Evolutionary conservation across 306 rosid genomes (phyloP), one percentile per base, ranked within the genome.

Genomic region (Senna siamea): DNA sequence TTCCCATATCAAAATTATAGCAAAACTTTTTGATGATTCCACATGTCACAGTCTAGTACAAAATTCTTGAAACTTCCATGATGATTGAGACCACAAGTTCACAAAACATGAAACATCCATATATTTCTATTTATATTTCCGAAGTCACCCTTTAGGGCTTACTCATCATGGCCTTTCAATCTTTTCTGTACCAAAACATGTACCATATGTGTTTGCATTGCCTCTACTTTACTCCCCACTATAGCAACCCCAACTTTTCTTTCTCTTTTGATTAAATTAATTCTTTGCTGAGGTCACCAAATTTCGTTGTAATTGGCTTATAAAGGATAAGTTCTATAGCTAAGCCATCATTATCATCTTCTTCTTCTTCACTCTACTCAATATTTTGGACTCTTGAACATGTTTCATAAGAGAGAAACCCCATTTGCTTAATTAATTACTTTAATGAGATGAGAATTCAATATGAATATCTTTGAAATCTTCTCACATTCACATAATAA

Each of bases 171-270:
- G 30, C 30, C 30, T 26, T 26, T 37, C 40, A 37, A 37, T 4
- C 6, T 5, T 37, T 7, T 37, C 4, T 7, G 82, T 72, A 77
- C 85, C 79, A 66, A 76, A 84, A 78, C 59, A 34, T 51, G 76
- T 76, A 84, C 72, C 85, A 60, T 62, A 53, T 28, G 43, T 70
- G 78, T 63, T 48, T 37, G 8, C 40, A 37, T 28, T 78, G 85
- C 82, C 92, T 78, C 84, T 86, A 87, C 87, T 87, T 64, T 65
- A 79, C 51, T 76, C 81, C 86, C 67, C 84, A 68, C 85, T 77
- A 57, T 54, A 38, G 53, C 72, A 80, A 76, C 79, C 72, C 59
- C 19, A 14, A 66, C 60, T 41, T 57, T 69, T 52, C 54, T n/a
- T 55, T 51, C 59, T 34, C 78, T 65, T 74, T 73, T 74, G n/a